Evolutionary conservation across 495 filamentous ascomycete genomes (phyloP).

Genomic region (Lasiosphaeria ovina): DNA sequence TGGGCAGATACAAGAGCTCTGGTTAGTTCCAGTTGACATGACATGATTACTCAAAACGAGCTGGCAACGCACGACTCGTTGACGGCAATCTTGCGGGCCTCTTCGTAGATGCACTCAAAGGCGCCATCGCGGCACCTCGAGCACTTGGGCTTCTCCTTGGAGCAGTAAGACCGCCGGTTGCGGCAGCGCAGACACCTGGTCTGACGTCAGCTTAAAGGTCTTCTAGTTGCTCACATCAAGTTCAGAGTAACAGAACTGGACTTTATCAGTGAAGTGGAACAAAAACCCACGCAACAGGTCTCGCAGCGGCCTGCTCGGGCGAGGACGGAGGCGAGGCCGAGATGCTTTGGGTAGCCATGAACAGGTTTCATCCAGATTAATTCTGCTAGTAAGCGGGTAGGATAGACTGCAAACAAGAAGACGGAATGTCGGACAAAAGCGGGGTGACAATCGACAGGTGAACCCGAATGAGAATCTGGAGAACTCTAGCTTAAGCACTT

Average conservation of each 20-base stretch:
- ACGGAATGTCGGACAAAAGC: no score
- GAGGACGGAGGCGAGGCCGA: neutral
- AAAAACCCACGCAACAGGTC: slow-evolving; percentile 8
- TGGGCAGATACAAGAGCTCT: neutral
- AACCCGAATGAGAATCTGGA: no score
- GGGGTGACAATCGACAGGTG: no score
- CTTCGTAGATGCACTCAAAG: slow-evolving; percentile 22
- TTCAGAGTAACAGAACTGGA: no score
- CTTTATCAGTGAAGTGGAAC: neutral
- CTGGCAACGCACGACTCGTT: slow-evolving; percentile 21
- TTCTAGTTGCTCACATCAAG: no score
- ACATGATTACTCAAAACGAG: neutral
- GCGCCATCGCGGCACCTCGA: slow-evolving; percentile 17
- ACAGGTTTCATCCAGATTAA: no score
- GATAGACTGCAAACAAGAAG: no score
- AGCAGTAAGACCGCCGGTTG: slow-evolving; percentile 20
- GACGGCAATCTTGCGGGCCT: slow-evolving; percentile 22
- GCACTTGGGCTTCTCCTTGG: slow-evolving; percentile 25
- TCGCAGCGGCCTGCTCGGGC: slow-evolving; percentile 1
- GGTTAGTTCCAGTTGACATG: neutral
- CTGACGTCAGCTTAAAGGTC: no score
- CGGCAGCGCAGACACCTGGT: slow-evolving; percentile 26
- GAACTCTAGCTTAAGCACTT: no score
- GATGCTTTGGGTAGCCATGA: no score
- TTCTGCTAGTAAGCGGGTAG: no score